Evolutionary conservation across 306 rosid species (phyloP), one percentile per base, ranked within the genome.

Genomic region (Cicer cuneatum): DNA sequence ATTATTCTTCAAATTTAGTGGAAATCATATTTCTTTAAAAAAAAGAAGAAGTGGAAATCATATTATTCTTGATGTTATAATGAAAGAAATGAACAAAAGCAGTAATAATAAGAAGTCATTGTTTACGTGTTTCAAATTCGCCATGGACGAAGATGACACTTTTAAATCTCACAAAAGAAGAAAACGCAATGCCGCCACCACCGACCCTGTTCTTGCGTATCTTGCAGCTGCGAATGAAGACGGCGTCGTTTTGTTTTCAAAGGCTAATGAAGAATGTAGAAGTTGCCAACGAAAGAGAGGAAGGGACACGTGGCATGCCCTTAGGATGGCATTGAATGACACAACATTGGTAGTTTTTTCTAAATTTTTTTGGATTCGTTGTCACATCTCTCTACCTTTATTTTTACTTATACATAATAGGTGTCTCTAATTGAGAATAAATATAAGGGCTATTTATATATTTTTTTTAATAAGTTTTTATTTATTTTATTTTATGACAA

Each of bases 301-400:
- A 1, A 16, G 45, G 1, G 3, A 56, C 0, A 3, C 2, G 8
- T 59, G 84, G 79, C 58, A 5, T 7, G 5, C 41, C n/a, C n/a
- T 76, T 3, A 80, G 38, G 43, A 13, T 41, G 7, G 73, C 43
- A 2, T 1, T 79, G 16, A 59, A 42, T 2, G 66, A 7, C 5
- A 71, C 73, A 33, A 0, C 70, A 14, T 67, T 78, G 86, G 86
- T 80, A 65, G 16, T 72, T 46, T 10, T 7, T 29, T 21, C 1
- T 12, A 18, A 65, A 18, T 29, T 29, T 33, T 47, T 14, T 14
- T 10, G 1, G 1, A 1, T n/a, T 10, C 5, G 2, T 47, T 1
- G 5, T 29, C 35, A 29, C 35, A 29, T 3, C 1, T 5, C 5
- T 29, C 1, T 29, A 29, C 4, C 35, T 29, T 29, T 3, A 29